Percentiles rank a stretch among this genome's conserved stretches.
Conservation (phyloP, 202 grass and related monocot genomes). For the Dendrocalamus latiflorus region DNA sequence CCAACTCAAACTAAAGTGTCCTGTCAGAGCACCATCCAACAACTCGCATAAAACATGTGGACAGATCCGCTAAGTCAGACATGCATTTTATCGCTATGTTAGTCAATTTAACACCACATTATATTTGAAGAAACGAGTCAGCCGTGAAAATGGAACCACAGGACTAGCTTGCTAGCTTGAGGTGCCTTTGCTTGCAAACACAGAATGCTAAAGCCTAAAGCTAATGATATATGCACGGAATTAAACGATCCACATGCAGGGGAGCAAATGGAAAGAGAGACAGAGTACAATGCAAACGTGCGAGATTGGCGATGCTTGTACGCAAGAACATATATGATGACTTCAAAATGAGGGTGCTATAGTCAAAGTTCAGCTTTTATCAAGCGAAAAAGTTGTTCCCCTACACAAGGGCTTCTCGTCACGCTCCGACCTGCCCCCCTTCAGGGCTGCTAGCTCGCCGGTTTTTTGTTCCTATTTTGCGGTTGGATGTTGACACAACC, state of each 20-base stretch:
- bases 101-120: background rate
- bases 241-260: background rate
- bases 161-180: background rate
- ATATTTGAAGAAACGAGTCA: background rate
- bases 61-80: background rate
- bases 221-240: background rate
- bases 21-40: constrained; percentile 19
- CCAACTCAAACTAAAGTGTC: background rate
- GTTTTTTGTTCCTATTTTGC: background rate
- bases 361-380: background rate
- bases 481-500: background rate
- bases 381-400: background rate
- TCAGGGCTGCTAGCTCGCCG: background rate
- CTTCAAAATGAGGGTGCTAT: background rate
- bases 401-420: background rate
- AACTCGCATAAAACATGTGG: constrained; percentile 12
- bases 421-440: background rate
- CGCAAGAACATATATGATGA: background rate
- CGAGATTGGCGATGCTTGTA: constrained; percentile 9
- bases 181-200: constrained; percentile 12
- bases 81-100: background rate
- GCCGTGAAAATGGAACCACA: background rate
- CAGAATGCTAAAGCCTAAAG: background rate
- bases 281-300: constrained; percentile 8
- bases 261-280: background rate